Percentiles rank a stretch among this genome's conserved stretches.
Evolutionary conservation across 2,329 filamentous ascomycete species (phyloP).

Genomic region (Fusarium sacchari): DNA sequence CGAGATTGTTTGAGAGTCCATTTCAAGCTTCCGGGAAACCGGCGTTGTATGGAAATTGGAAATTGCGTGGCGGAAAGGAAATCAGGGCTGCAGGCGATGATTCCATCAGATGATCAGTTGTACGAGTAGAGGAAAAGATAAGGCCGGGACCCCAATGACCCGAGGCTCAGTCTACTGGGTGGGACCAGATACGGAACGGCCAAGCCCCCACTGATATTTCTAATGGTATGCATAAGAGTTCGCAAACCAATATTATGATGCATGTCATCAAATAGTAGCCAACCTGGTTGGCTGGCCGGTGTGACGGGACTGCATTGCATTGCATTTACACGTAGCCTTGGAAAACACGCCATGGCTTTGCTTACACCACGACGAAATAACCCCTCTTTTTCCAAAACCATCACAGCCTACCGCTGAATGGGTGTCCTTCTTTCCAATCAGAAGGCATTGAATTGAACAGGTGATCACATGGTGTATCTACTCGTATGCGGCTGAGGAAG

Average conservation of each 20-base stretch:
- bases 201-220: neutral
- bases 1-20: neutral
- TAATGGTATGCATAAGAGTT: neutral
- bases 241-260: neutral
- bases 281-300: neutral
- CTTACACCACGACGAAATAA: neutral
- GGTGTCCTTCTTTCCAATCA: neutral
- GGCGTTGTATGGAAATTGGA: neutral
- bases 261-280: neutral
- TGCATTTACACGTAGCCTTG: neutral
- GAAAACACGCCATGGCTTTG: neutral
- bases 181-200: neutral
- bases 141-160: neutral
- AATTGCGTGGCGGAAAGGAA: too few species aligned
- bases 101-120: neutral
- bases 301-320: neutral
- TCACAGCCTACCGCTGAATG: neutral
- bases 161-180: neutral
- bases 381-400: neutral
- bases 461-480: neutral
- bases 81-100: neutral
- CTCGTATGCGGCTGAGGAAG: neutral
- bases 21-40: neutral
- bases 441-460: neutral
- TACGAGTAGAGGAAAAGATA: neutral